These are phyloP conservation scores for Forsythia suspensa DNA, from an alignment of 257 asterid species.

Conservation along the genomic window DNA sequence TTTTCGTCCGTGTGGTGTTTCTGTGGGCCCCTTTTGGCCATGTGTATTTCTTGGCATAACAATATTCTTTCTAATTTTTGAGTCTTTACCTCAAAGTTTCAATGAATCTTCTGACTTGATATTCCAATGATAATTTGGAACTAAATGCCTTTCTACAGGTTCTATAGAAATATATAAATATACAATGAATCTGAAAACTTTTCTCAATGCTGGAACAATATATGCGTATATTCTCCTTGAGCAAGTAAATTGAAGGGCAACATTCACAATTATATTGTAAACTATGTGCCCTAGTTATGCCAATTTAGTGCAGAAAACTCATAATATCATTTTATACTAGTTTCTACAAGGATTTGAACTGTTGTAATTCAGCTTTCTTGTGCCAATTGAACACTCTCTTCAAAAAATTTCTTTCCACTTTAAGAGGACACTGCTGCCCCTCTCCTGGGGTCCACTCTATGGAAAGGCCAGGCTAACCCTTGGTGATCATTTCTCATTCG, in stretches of 20 bases:
- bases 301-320: not conserved
- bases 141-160: not conserved
- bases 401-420: not conserved
- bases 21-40: too few species aligned
- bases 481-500: not conserved
- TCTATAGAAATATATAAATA: not conserved
- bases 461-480: not conserved
- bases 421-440: not conserved
- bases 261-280: not conserved
- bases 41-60: too few species aligned
- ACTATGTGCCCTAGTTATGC: not conserved
- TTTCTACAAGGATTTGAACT: not conserved
- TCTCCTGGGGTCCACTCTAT: not conserved
- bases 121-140: not conserved
- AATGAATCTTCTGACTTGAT: not conserved
- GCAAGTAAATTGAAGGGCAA: not conserved
- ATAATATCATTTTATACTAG: not conserved
- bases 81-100: not conserved
- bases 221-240: not conserved
- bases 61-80: too few species aligned
- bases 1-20: too few species aligned
- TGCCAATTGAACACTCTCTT: not conserved
- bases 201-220: not conserved
- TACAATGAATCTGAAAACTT: too few species aligned
- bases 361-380: not conserved